phyloP scores from a whole-genome alignment of 169 alveolate genomes.

The Plasmodium relictum region DNA sequence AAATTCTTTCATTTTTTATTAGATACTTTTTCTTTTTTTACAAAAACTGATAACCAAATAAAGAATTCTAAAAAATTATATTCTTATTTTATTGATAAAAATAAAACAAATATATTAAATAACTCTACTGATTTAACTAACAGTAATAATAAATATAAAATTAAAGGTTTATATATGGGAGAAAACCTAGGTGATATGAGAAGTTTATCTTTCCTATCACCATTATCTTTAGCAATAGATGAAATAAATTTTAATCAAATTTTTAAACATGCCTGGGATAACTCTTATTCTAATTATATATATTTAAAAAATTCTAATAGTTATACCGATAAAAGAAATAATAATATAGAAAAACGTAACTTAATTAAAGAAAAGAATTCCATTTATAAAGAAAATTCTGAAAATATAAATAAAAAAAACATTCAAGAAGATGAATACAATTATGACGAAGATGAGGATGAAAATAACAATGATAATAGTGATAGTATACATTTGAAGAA shows the following conservation, averaged over 20 bases:
- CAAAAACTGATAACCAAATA: neutral
- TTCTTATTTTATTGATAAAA: constrained; percentile 16
- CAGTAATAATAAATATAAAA: constrained; percentile 15
- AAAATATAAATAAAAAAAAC: neutral
- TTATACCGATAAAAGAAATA: neutral
- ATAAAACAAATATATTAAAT: constrained; percentile 24
- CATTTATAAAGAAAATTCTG: neutral
- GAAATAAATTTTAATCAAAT: constrained; percentile 42
- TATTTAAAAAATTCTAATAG: constrained; percentile 1
- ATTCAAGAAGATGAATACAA: neutral
- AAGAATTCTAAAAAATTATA: neutral
- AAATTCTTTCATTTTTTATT: constrained; percentile 10
- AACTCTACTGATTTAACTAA: neutral
- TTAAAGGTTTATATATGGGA: constrained; percentile 54
- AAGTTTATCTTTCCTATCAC: constrained; percentile 17
- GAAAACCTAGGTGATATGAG: constrained; percentile 43
- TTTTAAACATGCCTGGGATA: constrained; percentile 46
- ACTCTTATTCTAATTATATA: constrained; percentile 16
- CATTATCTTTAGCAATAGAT: constrained; percentile 63
- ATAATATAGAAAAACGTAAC: neutral
- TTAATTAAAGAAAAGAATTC: neutral
- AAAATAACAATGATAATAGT: neutral
- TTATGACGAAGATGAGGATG: neutral
- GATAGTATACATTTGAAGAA: no score
- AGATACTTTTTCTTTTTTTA: neutral